Evolutionary conservation across 2,329 filamentous ascomycete genomes (phyloP), one percentile per base, ranked within the genome.

Genomic region (Penicillium aurantiogriseum): DNA sequence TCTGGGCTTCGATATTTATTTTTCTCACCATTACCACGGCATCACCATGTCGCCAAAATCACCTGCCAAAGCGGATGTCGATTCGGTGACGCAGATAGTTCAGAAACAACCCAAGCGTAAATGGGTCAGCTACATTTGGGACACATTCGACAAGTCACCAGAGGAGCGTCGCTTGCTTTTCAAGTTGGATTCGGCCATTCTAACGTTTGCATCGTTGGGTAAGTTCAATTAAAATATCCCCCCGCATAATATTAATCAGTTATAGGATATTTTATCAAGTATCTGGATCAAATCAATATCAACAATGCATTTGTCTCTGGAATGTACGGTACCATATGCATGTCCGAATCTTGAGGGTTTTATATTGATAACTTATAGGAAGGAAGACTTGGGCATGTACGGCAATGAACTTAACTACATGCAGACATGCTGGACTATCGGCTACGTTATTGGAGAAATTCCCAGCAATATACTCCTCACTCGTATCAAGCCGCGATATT

Each of bases 341-440:
- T 29, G 3, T 15, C 33, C 3, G 5, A 35, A 21, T 21, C 7
- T 27, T 2, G 13, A 27, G 4, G 5, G 9, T n/a, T 51, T 38
- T 8, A 38, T 60, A 36, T 21, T 49, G n/a, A 58, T 42, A 11
- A 39, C 36, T 27, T 4, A 13, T 19, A 78, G 76, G 80, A 78
- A 83, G 65, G 80, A 83, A 62, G 82, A 85, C 52, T 70, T 85
- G 0, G 66, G 72, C 2, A 69, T 85, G 21, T 78, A 80, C 45
- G 76, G 77, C 1, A 85, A 85, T 60, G 73, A 86, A 54, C 73
- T 85, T 33, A 84, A 85, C 51, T 81, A 80, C 52, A 80, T 82
- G 71, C 76, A 83, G 50, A 80, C 83, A 0, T 80, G 78, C 29
- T 88, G 84, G 77, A 86, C 82, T 0, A 78, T 83, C 0, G 85